Conservation (phyloP, 176 grass and related monocot species). For the Calamus simplicifolius region DNA sequence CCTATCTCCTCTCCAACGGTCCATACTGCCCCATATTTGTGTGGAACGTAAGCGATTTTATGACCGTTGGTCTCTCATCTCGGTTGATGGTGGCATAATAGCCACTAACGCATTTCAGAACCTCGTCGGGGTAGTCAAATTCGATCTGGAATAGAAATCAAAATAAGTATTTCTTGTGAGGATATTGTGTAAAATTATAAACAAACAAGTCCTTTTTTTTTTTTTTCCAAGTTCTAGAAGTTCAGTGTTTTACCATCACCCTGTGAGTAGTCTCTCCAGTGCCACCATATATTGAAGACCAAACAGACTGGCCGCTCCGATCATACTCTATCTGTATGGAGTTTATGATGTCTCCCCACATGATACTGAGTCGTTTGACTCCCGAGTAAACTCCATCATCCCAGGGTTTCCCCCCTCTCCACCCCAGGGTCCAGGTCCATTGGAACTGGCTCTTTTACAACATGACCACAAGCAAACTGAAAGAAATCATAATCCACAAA, state of each 20-base stretch:
- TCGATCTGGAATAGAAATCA: conserved; percentile 39
- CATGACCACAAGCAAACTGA: conserved; percentile 53
- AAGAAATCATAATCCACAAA: not conserved
- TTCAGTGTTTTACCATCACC: conserved; percentile 24
- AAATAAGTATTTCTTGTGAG: too few species aligned
- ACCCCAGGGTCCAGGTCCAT: conserved; percentile 86
- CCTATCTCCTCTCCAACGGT: conserved; percentile 62
- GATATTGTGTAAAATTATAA: too few species aligned
- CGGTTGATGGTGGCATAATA: conserved; percentile 46
- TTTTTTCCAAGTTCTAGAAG: too few species aligned
- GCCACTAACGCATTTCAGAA: conserved; percentile 69
- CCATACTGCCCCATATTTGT: conserved; percentile 76
- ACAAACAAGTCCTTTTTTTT: too few species aligned
- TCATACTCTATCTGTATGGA: conserved; percentile 95
- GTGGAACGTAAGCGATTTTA: conserved; percentile 60
- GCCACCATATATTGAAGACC: conserved; percentile 69
- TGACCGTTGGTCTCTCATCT: conserved; percentile 28
- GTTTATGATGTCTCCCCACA: conserved; percentile 45
- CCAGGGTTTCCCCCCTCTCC: conserved; percentile 83
- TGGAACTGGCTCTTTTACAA: conserved; percentile 68
- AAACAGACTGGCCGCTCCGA: conserved; percentile 65
- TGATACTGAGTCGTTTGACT: conserved; percentile 84
- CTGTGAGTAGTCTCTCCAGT: conserved; percentile 48
- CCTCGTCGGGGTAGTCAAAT: conserved; percentile 79
- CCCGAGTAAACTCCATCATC: conserved; percentile 78